Percentiles rank a stretch among this genome's conserved stretches.
These are phyloP conservation scores for Saccharomycopsis schoenii DNA, from an alignment of 805 yeast genomes.

Conservation along the genomic window DNA sequence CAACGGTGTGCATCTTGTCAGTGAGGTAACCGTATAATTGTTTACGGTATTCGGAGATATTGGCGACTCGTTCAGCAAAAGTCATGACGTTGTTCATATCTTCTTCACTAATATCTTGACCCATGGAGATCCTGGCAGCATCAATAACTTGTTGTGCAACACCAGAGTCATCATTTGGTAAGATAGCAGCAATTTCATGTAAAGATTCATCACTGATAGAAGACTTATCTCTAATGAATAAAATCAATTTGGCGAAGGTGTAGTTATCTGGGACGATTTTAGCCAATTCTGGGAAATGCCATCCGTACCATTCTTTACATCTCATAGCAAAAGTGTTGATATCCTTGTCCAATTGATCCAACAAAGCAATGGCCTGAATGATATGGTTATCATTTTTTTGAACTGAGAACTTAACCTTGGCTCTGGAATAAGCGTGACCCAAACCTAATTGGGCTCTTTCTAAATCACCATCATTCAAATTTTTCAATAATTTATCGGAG, in stretches of 20 bases:
- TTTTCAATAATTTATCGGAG: constrained; percentile 81
- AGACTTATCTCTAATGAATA: constrained; percentile 80
- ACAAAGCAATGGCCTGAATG: constrained; percentile 94
- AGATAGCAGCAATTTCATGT: constrained; percentile 79
- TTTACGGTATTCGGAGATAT: constrained; percentile 83
- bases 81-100: constrained; percentile 88
- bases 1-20: constrained; percentile 95
- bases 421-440: constrained; percentile 98
- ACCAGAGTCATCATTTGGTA: constrained; percentile 86
- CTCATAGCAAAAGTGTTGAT: constrained; percentile 96
- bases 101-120: constrained; percentile 92
- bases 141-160: constrained; percentile 85
- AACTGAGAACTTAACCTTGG: constrained; percentile 97
- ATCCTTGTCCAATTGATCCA: constrained; percentile 97
- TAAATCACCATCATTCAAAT: constrained; percentile 86
- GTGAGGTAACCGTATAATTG: constrained; percentile 76
- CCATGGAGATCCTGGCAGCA: constrained; percentile 96
- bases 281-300: constrained; percentile 98
- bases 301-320: constrained; percentile 96
- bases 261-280: constrained; percentile 86
- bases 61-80: constrained; percentile 89
- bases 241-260: constrained; percentile 70
- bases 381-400: constrained; percentile 99
- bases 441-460: constrained; percentile 98
- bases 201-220: constrained; percentile 68